Conservation (phyloP, 192 early-diverging fungal species). For the Obelidium mucronatum region DNA sequence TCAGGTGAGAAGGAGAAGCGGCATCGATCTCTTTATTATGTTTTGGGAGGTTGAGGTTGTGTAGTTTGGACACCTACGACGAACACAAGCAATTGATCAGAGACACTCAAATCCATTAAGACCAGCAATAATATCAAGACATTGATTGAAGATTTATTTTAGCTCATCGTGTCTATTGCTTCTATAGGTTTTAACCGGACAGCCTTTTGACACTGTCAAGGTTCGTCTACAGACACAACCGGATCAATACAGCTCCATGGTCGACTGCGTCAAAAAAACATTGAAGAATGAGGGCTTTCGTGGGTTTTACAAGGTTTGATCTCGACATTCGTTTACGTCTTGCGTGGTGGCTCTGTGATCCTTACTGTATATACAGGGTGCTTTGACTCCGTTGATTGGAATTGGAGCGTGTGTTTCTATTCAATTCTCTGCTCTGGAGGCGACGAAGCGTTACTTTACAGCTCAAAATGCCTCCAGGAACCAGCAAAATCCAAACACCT, state of each 20-base stretch:
- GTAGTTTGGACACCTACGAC: too few species aligned
- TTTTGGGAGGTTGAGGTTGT: too few species aligned
- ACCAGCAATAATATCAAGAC: too few species aligned
- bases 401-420: constrained; percentile 97
- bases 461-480: constrained; percentile 54
- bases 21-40: too few species aligned
- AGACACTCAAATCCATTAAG: too few species aligned
- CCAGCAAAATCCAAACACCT: constrained; percentile 35
- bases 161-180: too few species aligned
- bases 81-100: too few species aligned
- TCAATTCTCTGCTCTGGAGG: constrained; percentile 91
- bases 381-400: constrained; percentile 91
- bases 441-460: constrained; percentile 83
- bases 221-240: constrained; percentile 93
- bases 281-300: constrained; percentile 74
- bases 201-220: constrained; percentile 60
- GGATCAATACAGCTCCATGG: constrained; percentile 77
- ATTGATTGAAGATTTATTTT: too few species aligned
- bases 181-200: constrained; percentile 54
- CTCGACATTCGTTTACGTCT: neutral
- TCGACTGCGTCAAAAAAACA: constrained; percentile 90
- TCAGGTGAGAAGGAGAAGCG: constrained; percentile 33
- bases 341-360: neutral
- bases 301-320: constrained; percentile 84
- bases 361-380: constrained; percentile 60